phyloP scores from a whole-genome alignment of 2,329 filamentous ascomycete genomes.

The Ilyonectria sp. region DNA sequence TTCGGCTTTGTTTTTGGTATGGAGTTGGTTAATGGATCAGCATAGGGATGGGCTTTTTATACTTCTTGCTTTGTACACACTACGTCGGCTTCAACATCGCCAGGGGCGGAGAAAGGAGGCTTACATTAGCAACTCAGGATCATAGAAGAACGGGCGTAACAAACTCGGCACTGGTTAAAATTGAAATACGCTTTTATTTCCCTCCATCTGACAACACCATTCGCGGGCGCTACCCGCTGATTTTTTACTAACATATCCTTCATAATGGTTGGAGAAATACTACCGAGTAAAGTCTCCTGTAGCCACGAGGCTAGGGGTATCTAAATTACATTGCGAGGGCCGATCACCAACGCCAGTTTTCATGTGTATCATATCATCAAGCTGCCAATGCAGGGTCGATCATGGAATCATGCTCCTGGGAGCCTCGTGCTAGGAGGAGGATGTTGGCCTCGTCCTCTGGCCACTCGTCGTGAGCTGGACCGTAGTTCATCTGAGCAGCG shows the following conservation, averaged over 20 bases:
- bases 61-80: neutral
- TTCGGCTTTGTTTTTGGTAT: neutral
- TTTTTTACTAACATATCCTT: constrained; percentile 26
- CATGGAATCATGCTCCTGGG: constrained; percentile 41
- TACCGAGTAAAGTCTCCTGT: constrained; percentile 13
- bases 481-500: constrained; percentile 52
- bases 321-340: constrained; percentile 39
- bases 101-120: constrained; percentile 7
- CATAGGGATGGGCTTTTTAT: constrained; percentile 1
- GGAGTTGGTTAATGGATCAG: constrained; percentile 21
- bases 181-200: constrained; percentile 13
- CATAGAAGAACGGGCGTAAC: constrained; percentile 36
- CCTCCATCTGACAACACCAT: neutral
- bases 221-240: neutral
- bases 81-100: constrained; percentile 4
- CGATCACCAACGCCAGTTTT: constrained; percentile 27
- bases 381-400: constrained; percentile 53
- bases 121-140: constrained; percentile 28
- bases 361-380: constrained; percentile 19
- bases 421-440: constrained; percentile 54
- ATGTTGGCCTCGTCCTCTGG: constrained; percentile 62
- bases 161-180: constrained; percentile 15
- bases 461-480: constrained; percentile 58
- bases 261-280: constrained; percentile 20
- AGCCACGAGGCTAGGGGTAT: constrained; percentile 42